These are phyloP conservation scores for Emmonsia crescens DNA, from an alignment of 2,329 filamentous ascomycete genomes.

Conservation along the genomic window DNA sequence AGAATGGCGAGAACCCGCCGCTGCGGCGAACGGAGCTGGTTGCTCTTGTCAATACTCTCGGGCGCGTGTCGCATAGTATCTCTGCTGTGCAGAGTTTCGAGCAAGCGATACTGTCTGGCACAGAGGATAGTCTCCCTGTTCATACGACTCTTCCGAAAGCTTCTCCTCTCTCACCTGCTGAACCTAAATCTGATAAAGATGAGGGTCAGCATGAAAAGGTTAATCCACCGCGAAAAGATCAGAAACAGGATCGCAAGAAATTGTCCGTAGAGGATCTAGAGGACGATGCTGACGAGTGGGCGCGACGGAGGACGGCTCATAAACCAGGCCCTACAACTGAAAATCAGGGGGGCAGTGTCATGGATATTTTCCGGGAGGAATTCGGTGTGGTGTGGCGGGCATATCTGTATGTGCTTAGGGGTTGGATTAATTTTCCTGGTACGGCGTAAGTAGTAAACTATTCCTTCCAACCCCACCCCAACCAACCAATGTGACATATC, in stretches of 20 bases:
- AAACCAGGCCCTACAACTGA: slow-evolving; percentile 3
- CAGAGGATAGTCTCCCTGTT: slow-evolving; percentile 13
- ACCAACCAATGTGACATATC: not conserved
- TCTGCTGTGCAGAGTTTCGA: slow-evolving; percentile 64
- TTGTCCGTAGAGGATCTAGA: slow-evolving; percentile 25
- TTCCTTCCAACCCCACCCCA: not conserved
- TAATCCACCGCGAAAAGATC: too few relatives aligned
- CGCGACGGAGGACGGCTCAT: slow-evolving; percentile 11
- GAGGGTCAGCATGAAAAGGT: not conserved
- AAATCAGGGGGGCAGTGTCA: slow-evolving; percentile 33
- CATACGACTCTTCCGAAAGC: slow-evolving; percentile 5
- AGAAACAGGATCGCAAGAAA: slow-evolving; percentile 24
- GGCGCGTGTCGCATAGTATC: slow-evolving; percentile 72
- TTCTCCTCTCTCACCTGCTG: not conserved
- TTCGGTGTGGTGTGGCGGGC: slow-evolving; percentile 51
- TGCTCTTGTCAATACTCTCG: slow-evolving; percentile 87
- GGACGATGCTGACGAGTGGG: slow-evolving; percentile 26
- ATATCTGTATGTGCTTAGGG: slow-evolving; percentile 53
- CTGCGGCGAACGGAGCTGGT: slow-evolving; percentile 87
- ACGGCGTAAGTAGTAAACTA: slow-evolving; percentile 50
- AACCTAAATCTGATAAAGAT: not conserved
- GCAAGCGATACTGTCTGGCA: slow-evolving; percentile 31
- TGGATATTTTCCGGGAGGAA: slow-evolving; percentile 55
- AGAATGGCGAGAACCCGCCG: slow-evolving; percentile 53
- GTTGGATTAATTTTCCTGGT: slow-evolving; percentile 60